Evolutionary conservation across 2,329 filamentous ascomycete genomes (phyloP).

Genomic region (Claviceps paspali): DNA sequence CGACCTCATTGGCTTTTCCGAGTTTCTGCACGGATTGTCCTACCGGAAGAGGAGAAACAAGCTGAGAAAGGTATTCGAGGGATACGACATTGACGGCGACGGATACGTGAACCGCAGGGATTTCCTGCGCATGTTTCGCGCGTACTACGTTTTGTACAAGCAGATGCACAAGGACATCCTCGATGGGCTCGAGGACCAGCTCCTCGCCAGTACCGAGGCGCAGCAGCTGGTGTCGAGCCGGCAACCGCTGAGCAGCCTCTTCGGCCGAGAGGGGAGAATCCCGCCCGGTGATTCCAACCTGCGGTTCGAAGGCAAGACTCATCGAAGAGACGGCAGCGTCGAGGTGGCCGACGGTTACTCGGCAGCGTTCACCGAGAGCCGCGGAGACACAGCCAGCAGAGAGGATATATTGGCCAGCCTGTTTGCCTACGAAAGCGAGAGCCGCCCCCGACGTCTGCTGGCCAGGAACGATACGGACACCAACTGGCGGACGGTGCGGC

Average conservation of each 20-base stretch:
- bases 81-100: constrained; percentile 82
- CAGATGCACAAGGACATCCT: constrained; percentile 78
- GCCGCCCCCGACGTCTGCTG: constrained; percentile 14
- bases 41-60: constrained; percentile 54
- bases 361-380: constrained; percentile 43
- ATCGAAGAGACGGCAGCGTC: constrained; percentile 46
- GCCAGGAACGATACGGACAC: constrained; percentile 18
- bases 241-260: constrained; percentile 59
- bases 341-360: constrained; percentile 43
- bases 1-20: constrained; percentile 77
- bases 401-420: constrained; percentile 43
- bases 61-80: constrained; percentile 61
- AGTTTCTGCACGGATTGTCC: constrained; percentile 75
- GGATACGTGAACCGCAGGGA: constrained; percentile 75
- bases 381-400: constrained; percentile 43
- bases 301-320: constrained; percentile 51
- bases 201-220: constrained; percentile 59
- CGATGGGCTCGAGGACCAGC: constrained; percentile 61
- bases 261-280: constrained; percentile 57
- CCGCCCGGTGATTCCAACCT: constrained; percentile 43
- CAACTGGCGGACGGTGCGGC: constrained; percentile 20
- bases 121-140: constrained; percentile 80
- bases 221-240: constrained; percentile 61
- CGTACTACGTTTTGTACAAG: constrained; percentile 81
- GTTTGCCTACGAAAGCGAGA: constrained; percentile 25